Percentiles rank a stretch among this genome's conserved stretches.
phyloP scores from a whole-genome alignment of 495 filamentous ascomycete species.

The Aspergillus sparsus region DNA sequence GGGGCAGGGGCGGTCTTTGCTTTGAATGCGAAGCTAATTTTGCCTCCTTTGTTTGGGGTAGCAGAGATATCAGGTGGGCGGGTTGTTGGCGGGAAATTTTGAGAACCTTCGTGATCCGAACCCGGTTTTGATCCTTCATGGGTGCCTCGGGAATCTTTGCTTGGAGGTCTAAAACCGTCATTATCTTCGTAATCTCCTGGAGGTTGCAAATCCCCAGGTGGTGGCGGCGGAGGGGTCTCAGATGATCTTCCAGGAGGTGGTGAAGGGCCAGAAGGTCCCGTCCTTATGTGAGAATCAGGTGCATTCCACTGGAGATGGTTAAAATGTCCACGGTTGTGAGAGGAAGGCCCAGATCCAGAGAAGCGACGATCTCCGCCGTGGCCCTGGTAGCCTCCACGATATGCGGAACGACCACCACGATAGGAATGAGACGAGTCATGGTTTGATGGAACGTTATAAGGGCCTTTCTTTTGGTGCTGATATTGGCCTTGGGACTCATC shows the following conservation, averaged over 20 bases:
- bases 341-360: slow-evolving; percentile 38
- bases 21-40: slow-evolving; percentile 89
- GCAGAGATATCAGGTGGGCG: slow-evolving; percentile 50
- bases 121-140: slow-evolving; percentile 51
- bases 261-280: slow-evolving; percentile 37
- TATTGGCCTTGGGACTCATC: slow-evolving; percentile 52
- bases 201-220: slow-evolving; percentile 37
- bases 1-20: slow-evolving; percentile 60
- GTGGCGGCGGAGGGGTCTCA: slow-evolving; percentile 30
- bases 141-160: slow-evolving; percentile 61
- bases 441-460: slow-evolving; percentile 54
- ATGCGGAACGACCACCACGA: slow-evolving; percentile 56
- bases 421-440: slow-evolving; percentile 52
- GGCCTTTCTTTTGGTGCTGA: slow-evolving; percentile 56
- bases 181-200: slow-evolving; percentile 54
- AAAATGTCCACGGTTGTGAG: slow-evolving; percentile 49
- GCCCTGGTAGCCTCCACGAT: slow-evolving; percentile 55
- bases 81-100: slow-evolving; percentile 49
- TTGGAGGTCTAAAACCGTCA: slow-evolving; percentile 61
- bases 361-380: slow-evolving; percentile 50
- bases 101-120: slow-evolving; percentile 28
- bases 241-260: slow-evolving; percentile 29
- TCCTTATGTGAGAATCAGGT: slow-evolving; percentile 35
- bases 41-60: slow-evolving; percentile 61
- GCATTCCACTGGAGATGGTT: slow-evolving; percentile 64